These are phyloP conservation scores for Amauroascus niger DNA, from an alignment of 2,329 filamentous ascomycete genomes.

Conservation along the genomic window DNA sequence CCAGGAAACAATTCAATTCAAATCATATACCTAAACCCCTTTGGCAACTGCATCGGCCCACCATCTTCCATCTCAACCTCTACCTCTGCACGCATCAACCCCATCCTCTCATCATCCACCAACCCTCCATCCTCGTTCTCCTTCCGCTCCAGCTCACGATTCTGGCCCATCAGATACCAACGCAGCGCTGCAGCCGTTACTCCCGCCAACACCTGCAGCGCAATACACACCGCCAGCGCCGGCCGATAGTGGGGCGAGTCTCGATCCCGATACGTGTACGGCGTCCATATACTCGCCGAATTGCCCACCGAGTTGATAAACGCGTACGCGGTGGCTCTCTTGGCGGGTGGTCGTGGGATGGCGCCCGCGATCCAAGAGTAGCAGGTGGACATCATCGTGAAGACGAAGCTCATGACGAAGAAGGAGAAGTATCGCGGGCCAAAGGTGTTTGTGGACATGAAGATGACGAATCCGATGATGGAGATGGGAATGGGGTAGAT, in stretches of 20 bases:
- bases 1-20: not conserved
- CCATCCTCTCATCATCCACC: slow-evolving; percentile 31
- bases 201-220: slow-evolving; percentile 30
- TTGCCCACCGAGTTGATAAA: slow-evolving; percentile 49
- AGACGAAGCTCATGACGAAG: slow-evolving; percentile 49
- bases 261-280: slow-evolving; percentile 39
- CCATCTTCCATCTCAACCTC: slow-evolving; percentile 45
- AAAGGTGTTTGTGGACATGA: slow-evolving; percentile 45
- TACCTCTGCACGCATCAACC: slow-evolving; percentile 42
- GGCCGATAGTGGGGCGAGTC: slow-evolving; percentile 35
- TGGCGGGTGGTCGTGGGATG: slow-evolving; percentile 45
- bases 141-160: slow-evolving; percentile 42
- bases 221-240: slow-evolving; percentile 38
- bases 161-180: slow-evolving; percentile 37
- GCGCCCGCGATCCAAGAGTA: slow-evolving; percentile 44
- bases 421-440: slow-evolving; percentile 47
- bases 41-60: slow-evolving; percentile 42
- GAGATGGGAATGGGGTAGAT: slow-evolving; percentile 44
- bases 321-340: slow-evolving; percentile 46
- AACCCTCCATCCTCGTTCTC: slow-evolving; percentile 26
- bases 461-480: slow-evolving; percentile 45
- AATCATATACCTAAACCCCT: slow-evolving; percentile 43
- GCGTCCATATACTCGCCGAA: slow-evolving; percentile 44
- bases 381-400: slow-evolving; percentile 44
- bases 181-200: slow-evolving; percentile 31